phyloP scores from a whole-genome alignment of 805 yeast species.

The Hemisphaericaspora nanyangensis region DNA sequence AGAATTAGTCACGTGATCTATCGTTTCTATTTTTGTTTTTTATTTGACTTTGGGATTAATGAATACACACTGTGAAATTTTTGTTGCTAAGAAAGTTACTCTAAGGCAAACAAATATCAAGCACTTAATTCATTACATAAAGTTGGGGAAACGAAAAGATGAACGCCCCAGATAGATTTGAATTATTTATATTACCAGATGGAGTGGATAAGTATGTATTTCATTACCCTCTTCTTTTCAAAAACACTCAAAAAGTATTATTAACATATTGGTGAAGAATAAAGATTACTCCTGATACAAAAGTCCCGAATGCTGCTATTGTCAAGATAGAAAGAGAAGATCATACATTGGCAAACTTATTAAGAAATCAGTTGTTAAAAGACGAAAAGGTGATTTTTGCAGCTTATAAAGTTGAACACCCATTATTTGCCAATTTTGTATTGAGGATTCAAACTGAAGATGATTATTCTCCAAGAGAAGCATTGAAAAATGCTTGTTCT shows the following conservation, averaged over 20 bases:
- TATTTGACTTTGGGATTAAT: no score
- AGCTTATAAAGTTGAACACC: conserved; percentile 97
- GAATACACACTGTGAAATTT: no score
- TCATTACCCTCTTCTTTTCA: neutral
- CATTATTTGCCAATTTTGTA: conserved; percentile 90
- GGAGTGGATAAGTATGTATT: conserved; percentile 82
- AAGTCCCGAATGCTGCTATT: conserved; percentile 92
- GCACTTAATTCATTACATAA: no score
- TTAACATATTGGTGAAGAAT: conserved; percentile 40
- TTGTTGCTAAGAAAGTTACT: no score
- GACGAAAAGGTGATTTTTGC: conserved; percentile 92
- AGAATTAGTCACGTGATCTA: no score
- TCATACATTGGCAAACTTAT: conserved; percentile 89
- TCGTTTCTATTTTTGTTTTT: no score
- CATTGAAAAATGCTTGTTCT: conserved; percentile 86
- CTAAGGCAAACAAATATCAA: no score
- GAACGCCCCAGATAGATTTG: conserved; percentile 99
- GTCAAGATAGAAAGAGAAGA: conserved; percentile 95
- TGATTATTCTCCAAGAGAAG: conserved; percentile 87
- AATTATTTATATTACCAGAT: conserved; percentile 93
- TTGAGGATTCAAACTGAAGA: conserved; percentile 96
- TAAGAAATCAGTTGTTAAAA: conserved; percentile 79
- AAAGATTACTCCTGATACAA: conserved; percentile 86
- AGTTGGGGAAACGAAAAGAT: no score
- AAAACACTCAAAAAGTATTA: no score